Conservation (phyloP, 2,329 filamentous ascomycete species). For the Claviceps purpurea region DNA sequence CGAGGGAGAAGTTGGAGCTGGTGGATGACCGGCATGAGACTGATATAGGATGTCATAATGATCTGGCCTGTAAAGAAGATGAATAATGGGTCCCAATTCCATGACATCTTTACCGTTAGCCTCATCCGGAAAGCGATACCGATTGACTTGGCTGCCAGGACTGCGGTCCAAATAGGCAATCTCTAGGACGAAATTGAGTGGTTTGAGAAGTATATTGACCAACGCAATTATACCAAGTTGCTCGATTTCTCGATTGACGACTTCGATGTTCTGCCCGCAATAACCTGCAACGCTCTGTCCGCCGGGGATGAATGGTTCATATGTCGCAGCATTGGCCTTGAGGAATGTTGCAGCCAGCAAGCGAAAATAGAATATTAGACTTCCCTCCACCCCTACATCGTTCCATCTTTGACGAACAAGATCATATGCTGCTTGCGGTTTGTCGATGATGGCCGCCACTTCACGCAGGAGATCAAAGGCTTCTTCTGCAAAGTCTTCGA, state of each 20-base stretch:
- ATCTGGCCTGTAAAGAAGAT: constrained; percentile 54
- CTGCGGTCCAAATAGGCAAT: constrained; percentile 87
- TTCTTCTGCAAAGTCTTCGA: constrained; percentile 73
- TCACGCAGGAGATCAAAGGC: constrained; percentile 55
- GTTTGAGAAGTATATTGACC: constrained; percentile 65
- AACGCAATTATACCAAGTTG: constrained; percentile 72
- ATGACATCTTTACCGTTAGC: constrained; percentile 30
- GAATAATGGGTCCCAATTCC: constrained; percentile 36
- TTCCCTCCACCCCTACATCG: constrained; percentile 48
- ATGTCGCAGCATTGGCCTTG: constrained; percentile 57
- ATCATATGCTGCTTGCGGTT: constrained; percentile 40
- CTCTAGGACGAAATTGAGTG: constrained; percentile 66
- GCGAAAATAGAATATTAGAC: constrained; percentile 75
- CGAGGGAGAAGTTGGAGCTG: constrained; percentile 12
- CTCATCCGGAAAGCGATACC: constrained; percentile 49
- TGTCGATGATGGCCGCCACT: constrained; percentile 44
- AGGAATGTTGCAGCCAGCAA: constrained; percentile 77
- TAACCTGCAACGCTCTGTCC: constrained; percentile 50
- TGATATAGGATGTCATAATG: constrained; percentile 94
- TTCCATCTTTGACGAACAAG: constrained; percentile 60
- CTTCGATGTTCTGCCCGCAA: constrained; percentile 57
- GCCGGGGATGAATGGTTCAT: constrained; percentile 57
- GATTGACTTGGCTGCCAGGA: constrained; percentile 61
- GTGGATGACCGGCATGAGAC: constrained; percentile 17
- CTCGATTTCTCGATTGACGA: constrained; percentile 73